Percentiles rank a stretch among this genome's conserved stretches.
These are phyloP conservation scores for Annona squamosa DNA, from an alignment of 164 flowering plant genomes.

Conservation along the genomic window DNA sequence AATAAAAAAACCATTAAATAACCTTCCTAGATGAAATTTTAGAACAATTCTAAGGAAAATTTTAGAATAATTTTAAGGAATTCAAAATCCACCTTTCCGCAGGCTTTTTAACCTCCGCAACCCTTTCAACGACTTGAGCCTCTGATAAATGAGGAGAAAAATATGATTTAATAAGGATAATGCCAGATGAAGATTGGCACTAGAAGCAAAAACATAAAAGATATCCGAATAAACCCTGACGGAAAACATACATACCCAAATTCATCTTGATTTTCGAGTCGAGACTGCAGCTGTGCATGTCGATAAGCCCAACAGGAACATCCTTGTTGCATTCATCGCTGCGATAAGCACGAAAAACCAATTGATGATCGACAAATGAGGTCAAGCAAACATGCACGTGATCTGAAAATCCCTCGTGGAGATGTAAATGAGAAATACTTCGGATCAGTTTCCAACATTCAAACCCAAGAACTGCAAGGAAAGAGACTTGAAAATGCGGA, in stretches of 20 bases:
- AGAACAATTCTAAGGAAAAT: background rate
- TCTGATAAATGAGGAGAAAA: conserved; percentile 24
- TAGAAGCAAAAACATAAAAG: background rate
- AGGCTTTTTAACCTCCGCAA: conserved; percentile 46
- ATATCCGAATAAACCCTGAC: no score
- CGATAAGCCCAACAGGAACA: conserved; percentile 73
- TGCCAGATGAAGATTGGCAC: background rate
- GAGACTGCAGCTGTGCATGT: conserved; percentile 76
- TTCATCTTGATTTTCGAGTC: conserved; percentile 87
- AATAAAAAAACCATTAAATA: no score
- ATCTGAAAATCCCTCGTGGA: no score
- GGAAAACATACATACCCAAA: conserved; percentile 34
- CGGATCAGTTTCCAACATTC: background rate
- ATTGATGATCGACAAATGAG: no score
- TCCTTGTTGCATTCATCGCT: conserved; percentile 79
- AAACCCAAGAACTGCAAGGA: background rate
- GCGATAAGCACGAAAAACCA: conserved; percentile 7
- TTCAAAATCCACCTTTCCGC: conserved; percentile 26
- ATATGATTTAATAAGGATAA: background rate
- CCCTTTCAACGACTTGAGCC: conserved; percentile 57
- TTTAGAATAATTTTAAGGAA: background rate
- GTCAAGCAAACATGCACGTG: no score
- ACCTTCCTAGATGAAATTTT: no score
- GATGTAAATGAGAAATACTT: no score
- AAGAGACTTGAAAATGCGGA: background rate